phyloP scores from a whole-genome alignment of 2,329 filamentous ascomycete species.

The Geoglossum cookeanum region DNA sequence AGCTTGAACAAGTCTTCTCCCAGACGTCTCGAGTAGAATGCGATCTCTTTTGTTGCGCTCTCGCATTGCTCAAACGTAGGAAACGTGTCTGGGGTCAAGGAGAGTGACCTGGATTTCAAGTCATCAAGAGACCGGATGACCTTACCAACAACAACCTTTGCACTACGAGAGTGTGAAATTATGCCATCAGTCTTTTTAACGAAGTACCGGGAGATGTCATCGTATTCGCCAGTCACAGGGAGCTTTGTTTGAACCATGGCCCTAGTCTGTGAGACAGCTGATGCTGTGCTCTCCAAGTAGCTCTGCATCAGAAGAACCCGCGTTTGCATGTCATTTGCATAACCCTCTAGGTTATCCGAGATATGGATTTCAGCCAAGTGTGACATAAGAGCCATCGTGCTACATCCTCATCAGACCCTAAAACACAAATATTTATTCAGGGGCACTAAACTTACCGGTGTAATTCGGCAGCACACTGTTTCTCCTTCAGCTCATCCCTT shows the following conservation, averaged over 20 bases:
- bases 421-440: not conserved
- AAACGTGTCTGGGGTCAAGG: slow-evolving; percentile 46
- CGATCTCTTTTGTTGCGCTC: not conserved
- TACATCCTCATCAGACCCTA: slow-evolving; percentile 4
- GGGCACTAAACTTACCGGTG: slow-evolving; percentile 27
- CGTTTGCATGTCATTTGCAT: slow-evolving; percentile 66
- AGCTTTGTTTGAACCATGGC: slow-evolving; percentile 48
- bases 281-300: slow-evolving; percentile 59
- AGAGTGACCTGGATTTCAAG: slow-evolving; percentile 54
- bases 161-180: slow-evolving; percentile 56
- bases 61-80: slow-evolving; percentile 48
- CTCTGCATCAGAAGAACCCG: slow-evolving; percentile 57
- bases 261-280: slow-evolving; percentile 43
- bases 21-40: slow-evolving; percentile 39
- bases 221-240: slow-evolving; percentile 37
- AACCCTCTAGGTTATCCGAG: slow-evolving; percentile 45
- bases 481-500: slow-evolving; percentile 69
- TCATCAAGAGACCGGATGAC: slow-evolving; percentile 60
- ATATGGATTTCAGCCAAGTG: slow-evolving; percentile 73
- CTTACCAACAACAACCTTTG: slow-evolving; percentile 69
- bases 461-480: slow-evolving; percentile 62
- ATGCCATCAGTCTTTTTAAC: slow-evolving; percentile 50
- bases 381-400: slow-evolving; percentile 69
- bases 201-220: slow-evolving; percentile 48
- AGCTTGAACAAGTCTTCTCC: slow-evolving; percentile 47